Percentiles rank a stretch among this genome's conserved stretches.
phyloP scores from a whole-genome alignment of 2,329 filamentous ascomycete species.

The Aureobasidium sp. region DNA sequence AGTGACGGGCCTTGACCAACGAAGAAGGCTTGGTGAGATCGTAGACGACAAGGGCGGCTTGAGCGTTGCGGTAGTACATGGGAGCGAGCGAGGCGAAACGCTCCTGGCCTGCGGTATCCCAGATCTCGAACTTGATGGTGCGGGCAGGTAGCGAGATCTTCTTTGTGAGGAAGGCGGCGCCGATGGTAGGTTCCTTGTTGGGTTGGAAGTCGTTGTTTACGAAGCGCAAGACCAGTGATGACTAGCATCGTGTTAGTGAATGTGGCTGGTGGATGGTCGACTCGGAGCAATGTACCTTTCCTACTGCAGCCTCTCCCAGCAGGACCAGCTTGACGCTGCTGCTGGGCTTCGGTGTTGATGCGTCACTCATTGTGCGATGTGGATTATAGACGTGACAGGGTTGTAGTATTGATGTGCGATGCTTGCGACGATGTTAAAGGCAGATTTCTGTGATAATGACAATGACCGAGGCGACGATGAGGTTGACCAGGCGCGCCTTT shows the following conservation, averaged over 20 bases:
- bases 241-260: constrained; percentile 44
- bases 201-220: constrained; percentile 99
- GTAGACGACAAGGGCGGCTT: constrained; percentile 96
- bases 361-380: constrained; percentile 15
- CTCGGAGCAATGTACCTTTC: constrained; percentile 60
- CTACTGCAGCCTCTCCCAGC: constrained; percentile 92
- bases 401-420: neutral
- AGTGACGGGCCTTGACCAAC: constrained; percentile 94
- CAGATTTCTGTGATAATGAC: neutral
- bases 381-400: neutral
- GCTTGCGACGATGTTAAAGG: neutral
- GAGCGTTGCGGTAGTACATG: constrained; percentile 99
- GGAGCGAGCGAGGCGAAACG: constrained; percentile 92
- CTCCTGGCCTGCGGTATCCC: constrained; percentile 97
- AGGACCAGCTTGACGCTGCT: constrained; percentile 99
- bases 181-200: constrained; percentile 99
- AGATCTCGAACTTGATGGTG: constrained; percentile 67
- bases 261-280: constrained; percentile 14
- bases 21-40: constrained; percentile 95
- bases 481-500: neutral
- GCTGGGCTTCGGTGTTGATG: constrained; percentile 76
- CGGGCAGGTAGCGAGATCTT: constrained; percentile 93
- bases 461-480: neutral
- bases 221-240: constrained; percentile 93
- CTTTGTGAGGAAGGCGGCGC: constrained; percentile 95